Evolutionary conservation across 1,139 yeast genomes (phyloP), one percentile per base, ranked within the genome.

Genomic region (Kluyveromyces sp.): DNA sequence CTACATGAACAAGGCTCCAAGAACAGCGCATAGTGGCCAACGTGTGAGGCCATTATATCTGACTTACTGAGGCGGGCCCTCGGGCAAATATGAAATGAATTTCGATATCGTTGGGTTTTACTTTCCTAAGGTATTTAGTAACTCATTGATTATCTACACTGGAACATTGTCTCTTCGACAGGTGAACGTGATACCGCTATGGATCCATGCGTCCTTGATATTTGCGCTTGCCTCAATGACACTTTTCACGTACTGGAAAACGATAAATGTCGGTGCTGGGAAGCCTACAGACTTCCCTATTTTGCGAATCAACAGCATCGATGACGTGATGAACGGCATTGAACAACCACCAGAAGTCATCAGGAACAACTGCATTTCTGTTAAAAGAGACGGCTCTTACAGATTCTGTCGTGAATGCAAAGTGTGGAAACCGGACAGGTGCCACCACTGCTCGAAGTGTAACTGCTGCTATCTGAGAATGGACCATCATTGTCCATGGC

Each of bases 401-500:
- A 65, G 89, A 45, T 77, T 68, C 55, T 85, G 96, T 61, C 68
- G 69, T 44, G 84, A 81, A 53, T 92, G 98, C 62, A 60, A 68
- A 37, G 80, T 78, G 39, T 88, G 95, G 94, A 92, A 92, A 60
- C 98, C 98, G 0, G 97, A 92, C 60, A 68, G 98, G 45, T 75
- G 85, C 46, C 98, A 92, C 60, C 97, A 92, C 63, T 92, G 98
- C 48, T 80, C 85, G 0, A 66, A 76, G 19, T 79, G 94, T 51
- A 73, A 78, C 9, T 66, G 65, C 42, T 92, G 98, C 63, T 73
- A 85, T 1, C 69, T 92, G 44, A 70, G 74, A 48, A 83, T 83
- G 92, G 94, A 83, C 64, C 98, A 92, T 58, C 94, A 85, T 64
- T 92, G 98, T 61, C 97, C 98, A 0, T 92, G 98, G 98, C 88